A percentile compares a stretch with the other conserved stretches of the same genome.
Evolutionary conservation across 2,329 filamentous ascomycete species (phyloP).

Genomic region (Epicoccum nigrum): DNA sequence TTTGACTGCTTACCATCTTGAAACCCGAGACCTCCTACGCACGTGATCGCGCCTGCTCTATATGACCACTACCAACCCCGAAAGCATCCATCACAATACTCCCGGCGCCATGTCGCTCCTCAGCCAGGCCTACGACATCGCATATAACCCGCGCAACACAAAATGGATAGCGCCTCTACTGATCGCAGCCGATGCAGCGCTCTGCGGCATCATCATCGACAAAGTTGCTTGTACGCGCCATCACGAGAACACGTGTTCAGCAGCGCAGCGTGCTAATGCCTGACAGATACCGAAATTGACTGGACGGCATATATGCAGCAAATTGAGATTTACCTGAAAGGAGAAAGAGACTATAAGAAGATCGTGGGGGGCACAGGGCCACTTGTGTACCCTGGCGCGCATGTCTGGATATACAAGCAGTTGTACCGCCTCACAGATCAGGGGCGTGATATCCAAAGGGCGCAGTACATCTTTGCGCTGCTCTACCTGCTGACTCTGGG

Average conservation of each 20-base stretch:
- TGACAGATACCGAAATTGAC: conserved; percentile 91
- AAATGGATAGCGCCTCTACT: conserved; percentile 71
- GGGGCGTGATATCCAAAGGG: conserved; percentile 76
- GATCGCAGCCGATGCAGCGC: conserved; percentile 70
- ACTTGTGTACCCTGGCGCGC: conserved; percentile 90
- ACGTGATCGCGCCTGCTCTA: conserved; percentile 33
- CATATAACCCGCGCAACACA: conserved; percentile 61
- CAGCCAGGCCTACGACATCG: conserved; percentile 45
- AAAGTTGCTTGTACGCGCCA: conserved; percentile 76
- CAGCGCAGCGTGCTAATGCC: background rate
- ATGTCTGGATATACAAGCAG: conserved; percentile 87
- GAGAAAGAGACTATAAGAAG: conserved; percentile 85
- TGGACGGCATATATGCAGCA: conserved; percentile 98
- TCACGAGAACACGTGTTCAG: conserved; percentile 31
- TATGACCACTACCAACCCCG: conserved; percentile 26
- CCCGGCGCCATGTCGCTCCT: conserved; percentile 42
- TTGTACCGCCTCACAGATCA: conserved; percentile 79
- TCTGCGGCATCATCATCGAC: conserved; percentile 77
- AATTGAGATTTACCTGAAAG: conserved; percentile 75
- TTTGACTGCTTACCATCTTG: conserved; percentile 31
- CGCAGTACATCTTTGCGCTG: conserved; percentile 82
- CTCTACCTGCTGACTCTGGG: conserved; percentile 79
- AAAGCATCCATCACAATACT: conserved; percentile 14
- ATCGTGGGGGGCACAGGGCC: conserved; percentile 91
- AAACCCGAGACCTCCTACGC: conserved; percentile 27